Base-by-base conservation (phyloP, 2,329 filamentous ascomycete species). In the Botrytis tulipae region DNA sequence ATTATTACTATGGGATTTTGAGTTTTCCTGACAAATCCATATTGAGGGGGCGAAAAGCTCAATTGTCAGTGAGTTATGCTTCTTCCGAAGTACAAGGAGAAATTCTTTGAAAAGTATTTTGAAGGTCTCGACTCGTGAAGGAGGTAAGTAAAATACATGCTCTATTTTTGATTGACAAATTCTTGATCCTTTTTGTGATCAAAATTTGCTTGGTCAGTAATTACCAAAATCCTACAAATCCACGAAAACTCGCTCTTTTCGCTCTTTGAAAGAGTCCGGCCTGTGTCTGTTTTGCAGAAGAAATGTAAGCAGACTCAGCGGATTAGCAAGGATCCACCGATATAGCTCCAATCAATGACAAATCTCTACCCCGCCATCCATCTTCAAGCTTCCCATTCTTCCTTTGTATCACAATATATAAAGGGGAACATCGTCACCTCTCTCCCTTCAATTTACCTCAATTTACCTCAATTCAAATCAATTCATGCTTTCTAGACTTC, bases 401-500 rank as follows among this genome's bases (percentile, higher is more conserved):
- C n/a, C 51, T 74, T 68, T 51, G 62, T 48, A 61, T 22, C 32
- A 32, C 20, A 4, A 57, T 29, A 67, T 59, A 69, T 67, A 72
- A 61, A 51, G 32, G 35, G 32, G 14, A 48, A 40, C 18, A n/a
- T 29, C 42, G 37, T 40, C 22, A 54, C 40, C 29, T 20, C 29
- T 12, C 18, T 29, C 1, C 32, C 29, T 32, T 35, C n/a, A 40
- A 40, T 37, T 32, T 5, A 46, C 3, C 20, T 35, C n/a, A 46
- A 40, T 37, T 32, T 4, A 32, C 32, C n/a, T n/a, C n/a, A n/a
- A n/a, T n/a, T 32, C 14, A 46, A 4, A 20, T 48, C 40, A 73
- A 12, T 40, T 63, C 62, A 76, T 76, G 75, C 62, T 77, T 59
- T 63, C 40, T 48, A 57, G 68, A 72, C 40, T 71, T 20, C 16